Conservation (phyloP, 768 basidiomycete genomes). For the Agrocybe pediades region DNA sequence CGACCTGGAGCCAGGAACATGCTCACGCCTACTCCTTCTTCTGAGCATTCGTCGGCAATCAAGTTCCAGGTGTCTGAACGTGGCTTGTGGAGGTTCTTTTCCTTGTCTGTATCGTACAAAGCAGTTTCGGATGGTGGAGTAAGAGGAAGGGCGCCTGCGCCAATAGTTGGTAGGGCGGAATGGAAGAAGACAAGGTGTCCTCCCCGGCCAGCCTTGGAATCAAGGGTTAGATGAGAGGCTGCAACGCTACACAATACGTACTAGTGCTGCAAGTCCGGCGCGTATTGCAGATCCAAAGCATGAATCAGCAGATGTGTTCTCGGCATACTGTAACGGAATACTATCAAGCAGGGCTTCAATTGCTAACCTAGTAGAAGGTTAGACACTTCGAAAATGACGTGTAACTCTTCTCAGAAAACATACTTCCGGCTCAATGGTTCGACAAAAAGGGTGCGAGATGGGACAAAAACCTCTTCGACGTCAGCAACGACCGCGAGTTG, state of each 20-base stretch:
- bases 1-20: constrained; percentile 82
- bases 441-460: constrained; percentile 77
- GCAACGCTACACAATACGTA: constrained; percentile 33
- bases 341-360: constrained; percentile 68
- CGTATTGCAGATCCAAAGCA: constrained; percentile 81
- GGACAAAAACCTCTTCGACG: constrained; percentile 90
- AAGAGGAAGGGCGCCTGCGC: constrained; percentile 65
- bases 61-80: constrained; percentile 81
- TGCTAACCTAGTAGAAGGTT: constrained; percentile 46
- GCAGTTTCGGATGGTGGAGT: constrained; percentile 60
- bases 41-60: constrained; percentile 85
- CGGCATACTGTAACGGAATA: constrained; percentile 63
- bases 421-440: constrained; percentile 73
- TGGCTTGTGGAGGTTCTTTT: constrained; percentile 76
- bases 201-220: constrained; percentile 64
- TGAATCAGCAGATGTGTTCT: constrained; percentile 50
- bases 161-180: constrained; percentile 66
- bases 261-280: constrained; percentile 72
- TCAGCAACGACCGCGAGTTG: constrained; percentile 85
- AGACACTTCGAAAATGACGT: not conserved
- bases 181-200: constrained; percentile 81
- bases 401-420: not conserved
- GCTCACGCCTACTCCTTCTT: constrained; percentile 88
- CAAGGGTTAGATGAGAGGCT: not conserved
- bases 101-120: constrained; percentile 84